A percentile compares a stretch with the other conserved stretches of the same genome.
Evolutionary conservation across 352 stramenopile species (phyloP).

Genomic region (Globisporangium cystogenes): DNA sequence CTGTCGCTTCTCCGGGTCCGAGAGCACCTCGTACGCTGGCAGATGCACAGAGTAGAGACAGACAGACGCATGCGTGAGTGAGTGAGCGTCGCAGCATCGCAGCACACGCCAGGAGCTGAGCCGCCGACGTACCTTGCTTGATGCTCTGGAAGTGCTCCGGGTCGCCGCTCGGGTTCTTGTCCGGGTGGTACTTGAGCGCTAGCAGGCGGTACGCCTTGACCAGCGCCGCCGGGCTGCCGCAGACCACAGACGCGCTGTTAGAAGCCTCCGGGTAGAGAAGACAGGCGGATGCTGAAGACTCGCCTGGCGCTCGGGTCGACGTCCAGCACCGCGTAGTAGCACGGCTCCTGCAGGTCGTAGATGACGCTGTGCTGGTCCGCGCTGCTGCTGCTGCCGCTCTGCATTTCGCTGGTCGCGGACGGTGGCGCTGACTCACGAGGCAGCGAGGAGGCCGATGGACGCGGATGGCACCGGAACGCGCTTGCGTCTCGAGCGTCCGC

Average conservation of each 20-base stretch:
- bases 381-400: constrained; percentile 17
- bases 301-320: constrained; percentile 57
- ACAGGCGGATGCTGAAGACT: neutral
- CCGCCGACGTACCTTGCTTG: neutral
- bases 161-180: constrained; percentile 88
- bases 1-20: constrained; percentile 83
- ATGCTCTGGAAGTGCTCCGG: constrained; percentile 11
- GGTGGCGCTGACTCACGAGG: too few relatives aligned
- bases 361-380: constrained; percentile 17
- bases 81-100: too few relatives aligned
- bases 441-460: too few relatives aligned
- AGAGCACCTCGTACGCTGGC: constrained; percentile 88
- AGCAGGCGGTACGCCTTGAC: constrained; percentile 94
- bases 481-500: too few relatives aligned
- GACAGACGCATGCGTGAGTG: too few relatives aligned
- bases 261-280: neutral
- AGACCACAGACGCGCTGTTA: too few relatives aligned
- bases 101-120: too few relatives aligned
- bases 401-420: too few relatives aligned
- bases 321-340: constrained; percentile 68
- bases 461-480: too few relatives aligned
- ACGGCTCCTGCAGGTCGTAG: constrained; percentile 45
- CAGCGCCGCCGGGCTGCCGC: constrained; percentile 90
- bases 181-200: constrained; percentile 77
- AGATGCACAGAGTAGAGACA: too few relatives aligned